Evolutionary conservation across 495 filamentous ascomycete species (phyloP).

Genomic region (Hypoxylon fragiforme): DNA sequence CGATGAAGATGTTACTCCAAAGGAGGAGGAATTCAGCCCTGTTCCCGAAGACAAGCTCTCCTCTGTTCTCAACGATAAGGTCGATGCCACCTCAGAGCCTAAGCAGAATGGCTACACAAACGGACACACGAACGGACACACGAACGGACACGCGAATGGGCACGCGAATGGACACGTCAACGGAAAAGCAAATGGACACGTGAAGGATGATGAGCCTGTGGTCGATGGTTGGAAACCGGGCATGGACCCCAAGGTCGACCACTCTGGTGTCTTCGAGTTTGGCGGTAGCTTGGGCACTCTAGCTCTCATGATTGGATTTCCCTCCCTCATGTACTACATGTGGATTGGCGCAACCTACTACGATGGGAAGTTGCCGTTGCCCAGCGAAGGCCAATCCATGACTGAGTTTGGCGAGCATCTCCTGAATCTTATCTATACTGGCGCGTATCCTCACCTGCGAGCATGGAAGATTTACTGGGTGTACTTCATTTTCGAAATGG

Average conservation of each 20-base stretch:
- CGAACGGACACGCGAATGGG: conserved; percentile 22
- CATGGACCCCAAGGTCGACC: conserved; percentile 76
- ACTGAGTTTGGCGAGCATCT: conserved; percentile 70
- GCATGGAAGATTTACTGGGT: conserved; percentile 93
- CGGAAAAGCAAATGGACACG: conserved; percentile 23
- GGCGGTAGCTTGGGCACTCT: conserved; percentile 76
- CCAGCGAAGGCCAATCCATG: conserved; percentile 64
- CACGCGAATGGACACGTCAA: conserved; percentile 27
- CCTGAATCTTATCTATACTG: conserved; percentile 69
- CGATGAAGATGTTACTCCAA: conserved; percentile 39
- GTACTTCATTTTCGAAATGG: conserved; percentile 82
- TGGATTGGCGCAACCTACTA: conserved; percentile 96
- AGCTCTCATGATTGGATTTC: conserved; percentile 90
- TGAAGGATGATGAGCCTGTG: conserved; percentile 43
- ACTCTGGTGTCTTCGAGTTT: conserved; percentile 83
- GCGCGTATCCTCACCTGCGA: conserved; percentile 75
- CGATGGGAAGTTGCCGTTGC: conserved; percentile 75
- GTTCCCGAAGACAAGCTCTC: conserved; percentile 34
- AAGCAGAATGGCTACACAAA: conserved; percentile 26
- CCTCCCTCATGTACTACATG: conserved; percentile 96
- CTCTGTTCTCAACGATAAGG: conserved; percentile 22
- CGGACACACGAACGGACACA: conserved; percentile 14
- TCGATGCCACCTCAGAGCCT: conserved; percentile 23
- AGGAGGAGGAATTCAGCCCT: conserved; percentile 39
- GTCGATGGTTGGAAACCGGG: conserved; percentile 70